Evolutionary conservation across 345 rosid genomes (phyloP), one percentile per base, ranked within the genome.

Genomic region (Dovyalis caffra): DNA sequence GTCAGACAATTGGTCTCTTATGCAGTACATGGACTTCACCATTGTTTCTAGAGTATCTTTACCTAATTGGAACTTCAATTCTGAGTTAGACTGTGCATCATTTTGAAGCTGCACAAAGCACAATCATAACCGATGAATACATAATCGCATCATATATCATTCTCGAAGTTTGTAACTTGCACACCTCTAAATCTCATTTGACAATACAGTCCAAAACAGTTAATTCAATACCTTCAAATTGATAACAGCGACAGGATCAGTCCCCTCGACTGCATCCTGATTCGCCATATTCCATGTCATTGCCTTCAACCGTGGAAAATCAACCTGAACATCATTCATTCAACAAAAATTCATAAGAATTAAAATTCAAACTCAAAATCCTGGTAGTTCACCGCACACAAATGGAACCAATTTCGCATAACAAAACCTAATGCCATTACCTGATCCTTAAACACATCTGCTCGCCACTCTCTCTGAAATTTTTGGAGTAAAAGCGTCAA

Each of bases 401-500:
- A 73, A 72, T 78, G 11, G 29, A 43, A 0, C 1, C n/a, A n/a
- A n/a, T n/a, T n/a, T n/a, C n/a, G n/a, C n/a, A n/a, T n/a, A n/a
- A n/a, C n/a, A n/a, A n/a, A n/a, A 47, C 53, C n/a, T 16, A 47
- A 5, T 4, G 4, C 18, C 53, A 18, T 5, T 16, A 86, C 94
- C 90, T 90, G 84, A 74, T 86, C 85, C 79, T 80, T 85, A 34
- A 80, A 67, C 35, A 82, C 83, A 47, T 87, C 92, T 9, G 82
- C 87, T 0, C 77, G 85, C 94, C 94, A 90, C 72, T 88, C 87
- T 66, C 57, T 82, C 75, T 86, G 90, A 73, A 90, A 88, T 81
- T 88, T 88, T 40, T 86, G 92, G 67, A 88, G 78, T 78, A 88
- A 32, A 49, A 88, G 87, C 7, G 91, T 85, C 84, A 88, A 74